Percentiles rank a stretch among this genome's conserved stretches.
phyloP scores from a whole-genome alignment of 1,139 yeast species.

The Geotrichum macrosporum region DNA sequence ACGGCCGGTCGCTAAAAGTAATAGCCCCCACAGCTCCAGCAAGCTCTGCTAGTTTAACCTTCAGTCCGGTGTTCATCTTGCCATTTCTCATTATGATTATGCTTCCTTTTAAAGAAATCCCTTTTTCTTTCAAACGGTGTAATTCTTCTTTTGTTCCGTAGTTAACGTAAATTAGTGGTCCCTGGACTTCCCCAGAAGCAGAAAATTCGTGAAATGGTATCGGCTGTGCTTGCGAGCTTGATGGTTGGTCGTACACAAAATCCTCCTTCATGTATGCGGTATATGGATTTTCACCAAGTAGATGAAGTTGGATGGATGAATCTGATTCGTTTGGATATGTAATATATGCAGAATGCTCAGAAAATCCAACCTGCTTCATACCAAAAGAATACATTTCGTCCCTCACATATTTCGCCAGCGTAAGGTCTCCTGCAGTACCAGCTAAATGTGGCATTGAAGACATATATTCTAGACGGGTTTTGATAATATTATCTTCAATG shows the following conservation, averaged over 20 bases:
- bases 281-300: conserved; percentile 27
- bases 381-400: conserved; percentile 56
- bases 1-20: conserved; percentile 50
- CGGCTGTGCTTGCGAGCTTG: conserved; percentile 26
- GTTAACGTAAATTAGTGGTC: conserved; percentile 55
- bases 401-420: conserved; percentile 62
- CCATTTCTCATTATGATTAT: conserved; percentile 65
- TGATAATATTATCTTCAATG: conserved; percentile 56
- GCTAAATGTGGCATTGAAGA: conserved; percentile 82
- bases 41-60: conserved; percentile 49
- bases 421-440: conserved; percentile 80
- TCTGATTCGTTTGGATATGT: conserved; percentile 51
- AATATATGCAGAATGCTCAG: conserved; percentile 50
- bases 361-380: conserved; percentile 46
- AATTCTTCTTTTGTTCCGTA: conserved; percentile 63
- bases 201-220: conserved; percentile 67
- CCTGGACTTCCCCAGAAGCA: conserved; percentile 53
- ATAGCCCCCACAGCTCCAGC: conserved; percentile 54
- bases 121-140: conserved; percentile 40
- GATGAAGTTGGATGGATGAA: conserved; percentile 27
- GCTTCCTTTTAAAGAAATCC: conserved; percentile 41
- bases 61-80: conserved; percentile 47
- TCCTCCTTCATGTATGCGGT: conserved; percentile 28
- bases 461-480: conserved; percentile 67
- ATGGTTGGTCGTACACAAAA: conserved; percentile 26